These are phyloP conservation scores for Otatea glauca DNA, from an alignment of 176 grass and related monocot genomes.

Conservation along the genomic window DNA sequence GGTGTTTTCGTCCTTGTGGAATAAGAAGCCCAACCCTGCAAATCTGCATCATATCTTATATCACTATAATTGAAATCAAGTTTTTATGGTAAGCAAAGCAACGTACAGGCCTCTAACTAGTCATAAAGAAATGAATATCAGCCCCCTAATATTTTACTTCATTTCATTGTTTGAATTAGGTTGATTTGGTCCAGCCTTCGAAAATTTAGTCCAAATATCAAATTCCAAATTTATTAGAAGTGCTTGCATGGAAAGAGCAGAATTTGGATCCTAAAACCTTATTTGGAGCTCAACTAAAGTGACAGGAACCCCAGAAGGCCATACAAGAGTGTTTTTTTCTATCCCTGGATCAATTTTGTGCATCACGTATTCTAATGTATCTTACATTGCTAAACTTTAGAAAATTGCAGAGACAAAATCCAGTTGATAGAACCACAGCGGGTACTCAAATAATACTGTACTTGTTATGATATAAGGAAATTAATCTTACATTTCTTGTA, in stretches of 20 bases:
- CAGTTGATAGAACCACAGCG: slow-evolving; percentile 17
- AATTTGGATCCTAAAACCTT: not conserved
- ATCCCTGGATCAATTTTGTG: not conserved
- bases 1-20: not conserved
- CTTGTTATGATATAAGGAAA: not conserved
- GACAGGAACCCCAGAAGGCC: not conserved
- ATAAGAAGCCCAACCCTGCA: not conserved
- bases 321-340: not conserved
- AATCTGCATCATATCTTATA: slow-evolving; percentile 22
- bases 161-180: not conserved
- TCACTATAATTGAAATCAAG: not conserved
- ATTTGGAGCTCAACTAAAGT: too few species aligned
- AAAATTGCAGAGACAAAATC: slow-evolving; percentile 1
- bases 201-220: not conserved
- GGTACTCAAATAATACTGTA: not conserved
- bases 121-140: slow-evolving; percentile 2
- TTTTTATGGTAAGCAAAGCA: not conserved
- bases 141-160: not conserved
- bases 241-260: not conserved
- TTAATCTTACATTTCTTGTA: slow-evolving; percentile 76
- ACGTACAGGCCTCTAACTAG: not conserved
- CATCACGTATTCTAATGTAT: not conserved
- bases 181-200: not conserved
- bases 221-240: not conserved
- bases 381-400: slow-evolving; percentile 4